Percentiles rank a stretch among this genome's conserved stretches.
These are phyloP conservation scores for Sporothrix humicola DNA, from an alignment of 2,329 filamentous ascomycete genomes.

Conservation along the genomic window DNA sequence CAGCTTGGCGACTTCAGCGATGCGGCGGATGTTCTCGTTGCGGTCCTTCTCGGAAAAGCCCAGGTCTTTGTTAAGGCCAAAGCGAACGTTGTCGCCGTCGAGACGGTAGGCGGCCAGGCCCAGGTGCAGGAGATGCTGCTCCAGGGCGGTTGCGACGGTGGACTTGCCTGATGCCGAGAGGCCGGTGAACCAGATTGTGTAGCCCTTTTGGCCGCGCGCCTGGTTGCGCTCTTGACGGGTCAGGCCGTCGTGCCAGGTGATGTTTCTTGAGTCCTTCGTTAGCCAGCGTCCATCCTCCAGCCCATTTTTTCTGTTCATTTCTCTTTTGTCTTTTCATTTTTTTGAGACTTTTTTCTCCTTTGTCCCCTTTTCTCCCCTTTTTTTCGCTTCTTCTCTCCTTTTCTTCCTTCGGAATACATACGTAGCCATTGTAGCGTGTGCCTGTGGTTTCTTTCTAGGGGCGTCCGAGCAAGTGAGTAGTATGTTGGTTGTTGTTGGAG, in stretches of 20 bases:
- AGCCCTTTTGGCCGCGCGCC: slow-evolving; percentile 80
- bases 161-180: slow-evolving; percentile 97
- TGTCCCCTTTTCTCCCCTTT: background rate
- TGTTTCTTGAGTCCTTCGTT: slow-evolving; percentile 66
- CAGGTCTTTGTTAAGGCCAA: slow-evolving; percentile 96
- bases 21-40: slow-evolving; percentile 96
- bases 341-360: background rate
- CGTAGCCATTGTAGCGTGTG: slow-evolving; percentile 22
- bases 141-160: slow-evolving; percentile 92
- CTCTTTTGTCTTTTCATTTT: background rate
- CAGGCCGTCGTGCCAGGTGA: slow-evolving; percentile 86
- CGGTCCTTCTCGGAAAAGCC: slow-evolving; percentile 92
- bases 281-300: background rate
- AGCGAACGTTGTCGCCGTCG: slow-evolving; percentile 97
- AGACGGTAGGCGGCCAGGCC: slow-evolving; percentile 86
- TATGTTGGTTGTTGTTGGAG: background rate
- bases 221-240: slow-evolving; percentile 76
- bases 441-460: background rate
- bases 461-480: background rate
- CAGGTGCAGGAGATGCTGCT: slow-evolving; percentile 92
- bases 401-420: background rate
- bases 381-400: background rate
- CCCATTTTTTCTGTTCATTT: background rate
- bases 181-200: slow-evolving; percentile 97
- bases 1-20: slow-evolving; percentile 92